Evolutionary conservation across 1,284 basidiomycete species (phyloP), one percentile per base, ranked within the genome.

Genomic region (Apiotrichum akiyoshidainum): DNA sequence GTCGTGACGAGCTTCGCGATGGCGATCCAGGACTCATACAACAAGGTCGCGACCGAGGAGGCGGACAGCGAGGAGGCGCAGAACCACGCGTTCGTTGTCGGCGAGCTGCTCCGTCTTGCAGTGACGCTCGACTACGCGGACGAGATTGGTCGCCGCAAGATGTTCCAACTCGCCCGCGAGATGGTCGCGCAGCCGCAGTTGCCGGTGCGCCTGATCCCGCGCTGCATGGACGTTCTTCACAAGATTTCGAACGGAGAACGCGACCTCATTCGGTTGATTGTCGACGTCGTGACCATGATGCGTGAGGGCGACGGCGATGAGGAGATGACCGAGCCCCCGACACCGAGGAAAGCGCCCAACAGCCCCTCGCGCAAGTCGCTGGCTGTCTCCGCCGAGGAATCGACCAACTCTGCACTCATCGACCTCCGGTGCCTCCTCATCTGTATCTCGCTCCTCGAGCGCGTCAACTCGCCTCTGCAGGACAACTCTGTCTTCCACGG

Each of bases 401-500:
- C 51, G 48, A 63, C 68, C 46, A 65, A 68, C 26, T 83, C 83
- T 19, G 89, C 90, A 60, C 74, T 85, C n/a, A 84, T 86, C 16
- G 92, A 96, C 67, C 66, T 94, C 59, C 81, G 91, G 17, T 93
- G 90, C 72, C 78, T 96, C n/a, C 81, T 84, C n/a, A 82, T 99
- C 33, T 93, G 91, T 63, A 92, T 89, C 47, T 88, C 87, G 0
- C 87, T 98, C 83, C 81, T 98, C 8, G 93, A 98, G 78, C 85
- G 93, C 17, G 90, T 95, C 22, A 87, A 92, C 66, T 86, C 90
- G 88, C 88, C 86, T 1, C 87, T 98, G 61, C 90, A 95, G 72
- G 93, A 97, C 67, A 95, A 98, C 76, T 91, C 91, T 2, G 93
- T 90, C 0, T 81, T 98, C 48, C 89, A 95, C 70, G 95, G 95